Evolutionary conservation across 2,329 filamentous ascomycete genomes (phyloP), one percentile per base, ranked within the genome.

Genomic region (Fusarium nodosum): DNA sequence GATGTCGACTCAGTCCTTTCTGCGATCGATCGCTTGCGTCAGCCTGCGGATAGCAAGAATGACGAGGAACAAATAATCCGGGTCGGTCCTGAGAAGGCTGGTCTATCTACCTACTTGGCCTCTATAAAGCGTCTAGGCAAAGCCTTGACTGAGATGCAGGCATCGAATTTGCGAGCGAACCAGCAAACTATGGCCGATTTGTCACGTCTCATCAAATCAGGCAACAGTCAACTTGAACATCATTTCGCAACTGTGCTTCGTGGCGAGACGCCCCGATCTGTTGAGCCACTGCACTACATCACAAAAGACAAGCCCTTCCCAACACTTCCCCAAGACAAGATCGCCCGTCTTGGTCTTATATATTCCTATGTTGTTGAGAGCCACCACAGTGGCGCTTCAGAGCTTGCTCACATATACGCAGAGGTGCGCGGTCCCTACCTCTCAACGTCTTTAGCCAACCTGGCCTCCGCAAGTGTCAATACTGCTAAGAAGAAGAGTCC

Each of bases 31-130:
- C 90, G 91, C 66, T 86, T 98, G 41, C 90, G 93, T 72, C 92
- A 97, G 75, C 95, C 96, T n/a, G 89, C 94, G 65, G 94, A 98
- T 78, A 93, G 94, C 77, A 95, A 96, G 76, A 93, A 92, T 72
- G 90, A 92, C 67, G 96, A 99, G 79, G 96, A 99, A 80, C 90
- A 91, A 56, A 94, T 97, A 68, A 94, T 99, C 75, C 90, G 93
- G 56, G 88, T 90, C 70, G 94, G 93, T n/a, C 94, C 94, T 2
- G 90, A 93, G 72, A 91, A 91, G 79, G 90, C 90, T 33, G 94
- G 94, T 41, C 83, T 99, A 59, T 86, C 89, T 38, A 92, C 93
- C 73, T 99, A 97, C 79, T 88, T 99, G 51, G 90, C 90, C 46
- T 97, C 95, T 8, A 88, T 98, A 72, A 96, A 97, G 81, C 91